A percentile compares a stretch with the other conserved stretches of the same genome.
Evolutionary conservation across 2,329 filamentous ascomycete species (phyloP).

Genomic region (Colletotrichum camelliae): DNA sequence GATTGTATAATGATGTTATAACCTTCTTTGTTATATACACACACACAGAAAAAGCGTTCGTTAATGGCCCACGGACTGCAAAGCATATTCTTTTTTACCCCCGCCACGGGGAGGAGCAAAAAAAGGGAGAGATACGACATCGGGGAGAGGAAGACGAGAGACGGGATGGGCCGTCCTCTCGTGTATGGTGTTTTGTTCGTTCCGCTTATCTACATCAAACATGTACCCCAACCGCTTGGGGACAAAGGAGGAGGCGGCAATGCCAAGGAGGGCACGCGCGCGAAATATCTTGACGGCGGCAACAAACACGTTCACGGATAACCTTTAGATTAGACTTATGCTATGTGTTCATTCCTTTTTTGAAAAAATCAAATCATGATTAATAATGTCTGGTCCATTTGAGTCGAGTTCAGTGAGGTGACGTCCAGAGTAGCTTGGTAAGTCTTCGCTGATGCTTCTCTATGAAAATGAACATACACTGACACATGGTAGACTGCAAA

Average conservation of each 20-base stretch:
- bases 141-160: neutral
- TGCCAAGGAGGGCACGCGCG: neutral
- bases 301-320: neutral
- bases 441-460: neutral
- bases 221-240: neutral
- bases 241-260: neutral
- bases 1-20: slow-evolving; percentile 22
- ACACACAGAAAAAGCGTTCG: slow-evolving; percentile 12
- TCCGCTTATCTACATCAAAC: neutral
- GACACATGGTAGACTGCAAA: too few relatives aligned
- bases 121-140: neutral
- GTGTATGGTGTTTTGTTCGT: neutral
- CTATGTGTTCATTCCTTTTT: neutral
- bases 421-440: neutral
- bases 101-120: neutral
- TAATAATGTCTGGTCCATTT: neutral
- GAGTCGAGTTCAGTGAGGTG: too few relatives aligned
- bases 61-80: slow-evolving; percentile 11
- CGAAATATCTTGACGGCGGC: neutral
- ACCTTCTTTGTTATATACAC: neutral
- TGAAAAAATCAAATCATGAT: neutral
- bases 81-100: neutral
- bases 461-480: too few relatives aligned
- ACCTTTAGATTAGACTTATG: slow-evolving; percentile 2
- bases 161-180: neutral